A percentile compares a stretch with the other conserved stretches of the same genome.
phyloP scores from a whole-genome alignment of 257 asterid genomes.

The Oldenlandia corymbosa region DNA sequence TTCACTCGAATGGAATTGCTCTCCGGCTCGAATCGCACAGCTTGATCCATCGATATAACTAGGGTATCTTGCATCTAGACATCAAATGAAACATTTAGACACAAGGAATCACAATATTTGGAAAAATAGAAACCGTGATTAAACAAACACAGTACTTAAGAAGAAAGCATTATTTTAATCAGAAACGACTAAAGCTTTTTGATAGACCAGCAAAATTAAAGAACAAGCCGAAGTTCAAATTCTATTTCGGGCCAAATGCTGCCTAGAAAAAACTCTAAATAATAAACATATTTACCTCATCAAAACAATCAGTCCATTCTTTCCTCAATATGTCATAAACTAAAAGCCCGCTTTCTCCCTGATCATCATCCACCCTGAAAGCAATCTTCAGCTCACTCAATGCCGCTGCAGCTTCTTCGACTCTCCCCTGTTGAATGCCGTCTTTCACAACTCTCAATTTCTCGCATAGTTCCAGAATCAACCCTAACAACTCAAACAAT shows the following conservation, averaged over 20 bases:
- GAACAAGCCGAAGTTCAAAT: background rate
- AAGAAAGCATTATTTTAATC: no score
- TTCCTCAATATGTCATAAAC: constrained; percentile 55
- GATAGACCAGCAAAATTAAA: background rate
- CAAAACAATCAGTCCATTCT: constrained; percentile 72
- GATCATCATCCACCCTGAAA: constrained; percentile 46
- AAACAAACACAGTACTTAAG: constrained; percentile 3
- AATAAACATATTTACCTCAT: constrained; percentile 43
- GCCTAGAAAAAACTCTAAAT: background rate
- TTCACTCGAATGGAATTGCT: constrained; percentile 46
- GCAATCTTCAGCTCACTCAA: constrained; percentile 60
- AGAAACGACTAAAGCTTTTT: no score
- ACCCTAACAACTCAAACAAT: constrained; percentile 44
- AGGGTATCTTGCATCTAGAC: constrained; percentile 80
- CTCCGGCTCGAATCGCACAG: constrained; percentile 63
- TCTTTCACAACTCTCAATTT: constrained; percentile 45
- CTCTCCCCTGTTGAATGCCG: constrained; percentile 42
- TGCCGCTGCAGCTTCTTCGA: constrained; percentile 66
- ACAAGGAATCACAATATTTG: constrained; percentile 42
- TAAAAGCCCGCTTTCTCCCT: constrained; percentile 42
- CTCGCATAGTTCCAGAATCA: constrained; percentile 51
- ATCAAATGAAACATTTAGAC: constrained; percentile 55
- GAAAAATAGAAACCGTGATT: constrained; percentile 27
- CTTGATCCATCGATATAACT: constrained; percentile 60
- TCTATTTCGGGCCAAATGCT: background rate